phyloP scores from a whole-genome alignment of 2,329 filamentous ascomycete genomes.

The Aspergillus sergii region DNA sequence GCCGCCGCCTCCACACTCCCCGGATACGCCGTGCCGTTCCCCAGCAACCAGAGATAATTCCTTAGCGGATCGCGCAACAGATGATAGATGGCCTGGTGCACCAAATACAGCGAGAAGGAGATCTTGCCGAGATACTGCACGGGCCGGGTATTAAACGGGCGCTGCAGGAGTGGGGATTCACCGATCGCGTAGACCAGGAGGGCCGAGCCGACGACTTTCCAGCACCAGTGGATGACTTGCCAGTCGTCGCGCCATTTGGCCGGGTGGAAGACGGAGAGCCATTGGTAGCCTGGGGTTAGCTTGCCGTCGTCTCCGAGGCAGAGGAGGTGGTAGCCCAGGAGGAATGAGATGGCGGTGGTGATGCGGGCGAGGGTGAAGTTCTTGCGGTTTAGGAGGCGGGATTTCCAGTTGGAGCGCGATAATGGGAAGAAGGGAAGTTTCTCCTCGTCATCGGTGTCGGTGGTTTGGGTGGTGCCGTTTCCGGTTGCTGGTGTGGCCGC shows the following conservation, averaged over 20 bases:
- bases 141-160: slow-evolving; percentile 19
- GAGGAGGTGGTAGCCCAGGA: slow-evolving; percentile 22
- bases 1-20: slow-evolving; percentile 13
- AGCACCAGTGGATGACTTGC: slow-evolving; percentile 22
- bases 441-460: not conserved
- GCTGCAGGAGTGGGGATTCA: slow-evolving; percentile 21
- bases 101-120: slow-evolving; percentile 35
- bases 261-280: slow-evolving; percentile 18
- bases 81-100: slow-evolving; percentile 27
- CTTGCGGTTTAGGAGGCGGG: not conserved
- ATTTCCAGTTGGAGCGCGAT: not conserved
- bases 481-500: not conserved
- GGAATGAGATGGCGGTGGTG: slow-evolving; percentile 12
- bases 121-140: slow-evolving; percentile 34
- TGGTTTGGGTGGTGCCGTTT: not conserved
- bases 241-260: slow-evolving; percentile 23
- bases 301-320: slow-evolving; percentile 24
- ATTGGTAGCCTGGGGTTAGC: slow-evolving; percentile 24
- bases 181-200: slow-evolving; percentile 23
- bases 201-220: slow-evolving; percentile 23
- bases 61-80: slow-evolving; percentile 19
- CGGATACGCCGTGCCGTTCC: slow-evolving; percentile 17
- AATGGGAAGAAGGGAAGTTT: not conserved
- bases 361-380: not conserved
- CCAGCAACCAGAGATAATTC: slow-evolving; percentile 16